Conservation (phyloP, 2,329 filamentous ascomycete species). For the Zymoseptoria brevis region DNA sequence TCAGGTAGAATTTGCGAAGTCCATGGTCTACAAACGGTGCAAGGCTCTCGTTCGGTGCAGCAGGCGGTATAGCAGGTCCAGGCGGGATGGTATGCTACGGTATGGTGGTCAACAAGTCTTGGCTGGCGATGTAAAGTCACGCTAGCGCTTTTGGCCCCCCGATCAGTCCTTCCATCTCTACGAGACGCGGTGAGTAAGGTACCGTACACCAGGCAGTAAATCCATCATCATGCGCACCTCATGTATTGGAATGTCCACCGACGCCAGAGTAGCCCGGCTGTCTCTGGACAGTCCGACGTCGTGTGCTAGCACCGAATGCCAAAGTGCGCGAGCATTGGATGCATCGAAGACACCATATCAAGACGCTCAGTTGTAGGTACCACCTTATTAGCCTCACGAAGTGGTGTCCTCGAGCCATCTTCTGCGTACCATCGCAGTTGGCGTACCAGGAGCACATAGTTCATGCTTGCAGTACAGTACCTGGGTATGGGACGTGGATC, state of each 20-base stretch:
- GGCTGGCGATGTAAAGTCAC: no score
- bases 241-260: no score
- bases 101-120: no score
- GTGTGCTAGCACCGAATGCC: background rate
- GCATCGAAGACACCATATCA: background rate
- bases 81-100: background rate
- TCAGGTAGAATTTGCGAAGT: background rate
- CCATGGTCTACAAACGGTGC: background rate
- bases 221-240: no score
- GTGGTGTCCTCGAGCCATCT: background rate
- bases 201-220: no score
- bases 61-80: background rate
- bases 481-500: background rate
- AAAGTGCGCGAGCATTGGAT: background rate
- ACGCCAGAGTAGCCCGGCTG: background rate
- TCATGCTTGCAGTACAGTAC: background rate
- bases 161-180: background rate
- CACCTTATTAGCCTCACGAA: no score
- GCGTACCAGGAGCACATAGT: background rate
- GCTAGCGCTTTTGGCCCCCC: background rate
- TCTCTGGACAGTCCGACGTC: background rate
- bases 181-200: no score
- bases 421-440: background rate
- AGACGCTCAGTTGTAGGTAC: no score
- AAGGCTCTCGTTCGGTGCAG: background rate